These are phyloP conservation scores for Naganishia randhawae DNA, from an alignment of 768 basidiomycete genomes.

Conservation along the genomic window DNA sequence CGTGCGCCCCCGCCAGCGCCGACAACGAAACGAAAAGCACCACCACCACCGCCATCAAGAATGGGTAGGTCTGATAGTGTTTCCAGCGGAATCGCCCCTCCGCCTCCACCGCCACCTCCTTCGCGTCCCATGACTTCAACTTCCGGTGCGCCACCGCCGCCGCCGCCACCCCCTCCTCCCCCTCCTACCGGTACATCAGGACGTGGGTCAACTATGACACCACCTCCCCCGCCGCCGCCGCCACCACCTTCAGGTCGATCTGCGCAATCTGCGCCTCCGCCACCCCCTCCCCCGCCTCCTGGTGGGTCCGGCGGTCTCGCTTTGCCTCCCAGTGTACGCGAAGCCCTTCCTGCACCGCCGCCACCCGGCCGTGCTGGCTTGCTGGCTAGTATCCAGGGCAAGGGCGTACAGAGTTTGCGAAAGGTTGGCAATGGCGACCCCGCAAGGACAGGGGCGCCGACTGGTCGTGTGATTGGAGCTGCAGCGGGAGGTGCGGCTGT, in stretches of 20 bases:
- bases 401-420: slow-evolving; percentile 66
- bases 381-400: slow-evolving; percentile 76
- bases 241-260: slow-evolving; percentile 39
- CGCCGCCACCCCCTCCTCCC: slow-evolving; percentile 45
- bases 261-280: slow-evolving; percentile 48
- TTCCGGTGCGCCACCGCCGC: slow-evolving; percentile 50
- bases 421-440: slow-evolving; percentile 53
- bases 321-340: slow-evolving; percentile 32
- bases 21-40: slow-evolving; percentile 52
- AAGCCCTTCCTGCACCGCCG: slow-evolving; percentile 34
- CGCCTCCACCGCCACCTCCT: slow-evolving; percentile 49
- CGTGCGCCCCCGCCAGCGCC: slow-evolving; percentile 55
- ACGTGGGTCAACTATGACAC: slow-evolving; percentile 28
- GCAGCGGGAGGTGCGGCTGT: slow-evolving; percentile 37
- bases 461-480: slow-evolving; percentile 30
- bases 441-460: slow-evolving; percentile 34
- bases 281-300: slow-evolving; percentile 52
- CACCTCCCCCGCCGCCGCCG: slow-evolving; percentile 53
- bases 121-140: slow-evolving; percentile 39
- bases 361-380: slow-evolving; percentile 58
- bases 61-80: slow-evolving; percentile 20
- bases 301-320: slow-evolving; percentile 35
- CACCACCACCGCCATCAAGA: slow-evolving; percentile 50
- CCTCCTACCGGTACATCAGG: slow-evolving; percentile 40
- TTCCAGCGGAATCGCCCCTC: slow-evolving; percentile 13